Percentiles rank a stretch among this genome's conserved stretches.
These are phyloP conservation scores for Steccherinum ochraceum DNA, from an alignment of 768 basidiomycete genomes.

Conservation along the genomic window DNA sequence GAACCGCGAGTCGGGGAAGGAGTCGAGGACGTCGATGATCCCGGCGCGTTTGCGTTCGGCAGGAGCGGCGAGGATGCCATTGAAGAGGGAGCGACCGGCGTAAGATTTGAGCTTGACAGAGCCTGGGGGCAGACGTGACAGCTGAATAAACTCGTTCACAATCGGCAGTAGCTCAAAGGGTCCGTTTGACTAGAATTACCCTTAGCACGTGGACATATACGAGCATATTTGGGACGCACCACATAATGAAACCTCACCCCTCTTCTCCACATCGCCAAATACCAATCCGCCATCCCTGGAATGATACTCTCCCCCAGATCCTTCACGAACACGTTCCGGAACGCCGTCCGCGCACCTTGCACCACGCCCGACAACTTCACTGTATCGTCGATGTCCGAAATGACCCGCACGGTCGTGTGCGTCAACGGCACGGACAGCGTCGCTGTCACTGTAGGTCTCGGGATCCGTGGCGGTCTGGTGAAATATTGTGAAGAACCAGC, in stretches of 20 bases:
- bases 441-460: conserved; percentile 12
- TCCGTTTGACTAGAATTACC: conserved; percentile 70
- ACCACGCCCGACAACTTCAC: conserved; percentile 77
- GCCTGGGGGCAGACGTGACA: conserved; percentile 66
- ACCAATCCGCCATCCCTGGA: conserved; percentile 80
- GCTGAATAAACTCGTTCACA: conserved; percentile 65
- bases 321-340: conserved; percentile 89
- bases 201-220: background rate
- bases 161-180: conserved; percentile 82
- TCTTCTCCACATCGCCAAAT: conserved; percentile 54
- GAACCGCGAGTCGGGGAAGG: conserved; percentile 71
- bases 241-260: conserved; percentile 88
- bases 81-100: conserved; percentile 76
- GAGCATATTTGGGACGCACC: conserved; percentile 38
- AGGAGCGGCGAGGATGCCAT: conserved; percentile 68
- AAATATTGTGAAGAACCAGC: background rate
- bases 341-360: conserved; percentile 73
- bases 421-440: conserved; percentile 37
- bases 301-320: conserved; percentile 74
- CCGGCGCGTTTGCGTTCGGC: conserved; percentile 78
- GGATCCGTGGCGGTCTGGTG: background rate
- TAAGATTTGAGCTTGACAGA: conserved; percentile 84
- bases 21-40: conserved; percentile 69
- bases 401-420: conserved; percentile 62
- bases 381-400: conserved; percentile 95